These are phyloP conservation scores for barrel medic (Medicago truncatula) DNA, from an alignment of 306 rosid genomes.

Conservation along the genomic window DNA sequence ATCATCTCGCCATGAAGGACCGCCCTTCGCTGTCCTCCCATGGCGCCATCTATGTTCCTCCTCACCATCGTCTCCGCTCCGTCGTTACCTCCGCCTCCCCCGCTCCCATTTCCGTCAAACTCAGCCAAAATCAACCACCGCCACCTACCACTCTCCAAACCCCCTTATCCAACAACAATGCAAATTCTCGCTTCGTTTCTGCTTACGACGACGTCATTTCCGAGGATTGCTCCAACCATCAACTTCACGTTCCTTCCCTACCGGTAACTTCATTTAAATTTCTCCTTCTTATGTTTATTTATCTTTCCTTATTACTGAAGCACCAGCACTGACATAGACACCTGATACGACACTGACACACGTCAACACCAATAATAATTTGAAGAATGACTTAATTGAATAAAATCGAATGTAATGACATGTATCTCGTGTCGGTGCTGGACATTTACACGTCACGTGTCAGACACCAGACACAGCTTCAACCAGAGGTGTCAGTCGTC, in stretches of 20 bases:
- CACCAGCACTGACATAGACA: too few species aligned
- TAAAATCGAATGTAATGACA: too few species aligned
- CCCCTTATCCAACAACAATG: slow-evolving; percentile 45
- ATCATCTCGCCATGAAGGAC: slow-evolving; percentile 72
- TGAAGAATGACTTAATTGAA: too few species aligned
- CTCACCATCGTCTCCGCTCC: slow-evolving; percentile 86
- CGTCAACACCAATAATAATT: neutral
- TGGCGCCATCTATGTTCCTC: slow-evolving; percentile 82
- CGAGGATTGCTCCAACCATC: slow-evolving; percentile 59
- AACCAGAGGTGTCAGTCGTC: too few species aligned
- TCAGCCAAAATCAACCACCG: slow-evolving; percentile 42
- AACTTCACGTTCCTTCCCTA: slow-evolving; percentile 48
- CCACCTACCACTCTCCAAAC: slow-evolving; percentile 37
- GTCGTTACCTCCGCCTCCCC: slow-evolving; percentile 52
- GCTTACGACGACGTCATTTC: slow-evolving; percentile 59
- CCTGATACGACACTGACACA: neutral
- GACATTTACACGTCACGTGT: too few species aligned
- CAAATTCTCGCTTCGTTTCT: slow-evolving; percentile 52
- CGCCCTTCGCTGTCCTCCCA: slow-evolving; percentile 75
- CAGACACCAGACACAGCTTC: too few species aligned
- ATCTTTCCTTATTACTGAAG: neutral
- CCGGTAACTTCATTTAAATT: slow-evolving; percentile 45
- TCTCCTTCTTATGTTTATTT: neutral
- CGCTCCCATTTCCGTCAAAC: slow-evolving; percentile 52
- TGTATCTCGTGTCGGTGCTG: too few species aligned